Evolutionary conservation across 768 basidiomycete genomes (phyloP).

Genomic region (Leccinum olivaceopallidum): DNA sequence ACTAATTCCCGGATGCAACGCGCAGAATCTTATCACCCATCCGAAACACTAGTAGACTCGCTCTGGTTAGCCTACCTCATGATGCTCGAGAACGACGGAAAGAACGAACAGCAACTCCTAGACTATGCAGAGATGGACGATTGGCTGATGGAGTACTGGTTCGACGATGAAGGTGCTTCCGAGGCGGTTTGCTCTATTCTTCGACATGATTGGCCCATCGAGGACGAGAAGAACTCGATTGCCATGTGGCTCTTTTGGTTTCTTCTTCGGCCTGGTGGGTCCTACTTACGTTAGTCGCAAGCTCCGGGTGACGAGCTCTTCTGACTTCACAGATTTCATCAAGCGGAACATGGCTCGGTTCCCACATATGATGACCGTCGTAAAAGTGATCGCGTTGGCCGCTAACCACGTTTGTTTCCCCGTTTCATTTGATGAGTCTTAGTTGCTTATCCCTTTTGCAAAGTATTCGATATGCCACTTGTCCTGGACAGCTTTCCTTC

Average conservation of each 20-base stretch:
- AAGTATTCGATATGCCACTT: slow-evolving; percentile 64
- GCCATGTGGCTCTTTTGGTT: slow-evolving; percentile 86
- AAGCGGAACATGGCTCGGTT: slow-evolving; percentile 38
- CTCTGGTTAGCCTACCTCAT: slow-evolving; percentile 73
- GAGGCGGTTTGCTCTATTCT: slow-evolving; percentile 41
- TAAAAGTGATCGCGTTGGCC: slow-evolving; percentile 65
- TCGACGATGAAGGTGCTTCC: slow-evolving; percentile 59
- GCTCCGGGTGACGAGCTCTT: slow-evolving; percentile 2
- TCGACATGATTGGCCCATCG: slow-evolving; percentile 57
- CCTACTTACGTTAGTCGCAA: background rate
- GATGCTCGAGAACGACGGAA: slow-evolving; percentile 80
- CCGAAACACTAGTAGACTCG: slow-evolving; percentile 34
- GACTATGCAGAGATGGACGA: slow-evolving; percentile 60
- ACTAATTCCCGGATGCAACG: slow-evolving; percentile 18
- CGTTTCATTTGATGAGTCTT: slow-evolving; percentile 16
- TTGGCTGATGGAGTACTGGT: slow-evolving; percentile 72
- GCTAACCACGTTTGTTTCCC: slow-evolving; percentile 55
- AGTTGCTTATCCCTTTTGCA: slow-evolving; percentile 11
- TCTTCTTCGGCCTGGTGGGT: slow-evolving; percentile 59
- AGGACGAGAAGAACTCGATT: slow-evolving; percentile 51
- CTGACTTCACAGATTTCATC: slow-evolving; percentile 45
- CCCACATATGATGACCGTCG: slow-evolving; percentile 47
- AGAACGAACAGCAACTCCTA: slow-evolving; percentile 69
- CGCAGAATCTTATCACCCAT: slow-evolving; percentile 26
- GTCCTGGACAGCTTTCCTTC: slow-evolving; percentile 59